Percentiles rank a stretch among this genome's conserved stretches.
These are phyloP conservation scores for Xylaria digitata DNA, from an alignment of 2,329 filamentous ascomycete species.

Conservation along the genomic window DNA sequence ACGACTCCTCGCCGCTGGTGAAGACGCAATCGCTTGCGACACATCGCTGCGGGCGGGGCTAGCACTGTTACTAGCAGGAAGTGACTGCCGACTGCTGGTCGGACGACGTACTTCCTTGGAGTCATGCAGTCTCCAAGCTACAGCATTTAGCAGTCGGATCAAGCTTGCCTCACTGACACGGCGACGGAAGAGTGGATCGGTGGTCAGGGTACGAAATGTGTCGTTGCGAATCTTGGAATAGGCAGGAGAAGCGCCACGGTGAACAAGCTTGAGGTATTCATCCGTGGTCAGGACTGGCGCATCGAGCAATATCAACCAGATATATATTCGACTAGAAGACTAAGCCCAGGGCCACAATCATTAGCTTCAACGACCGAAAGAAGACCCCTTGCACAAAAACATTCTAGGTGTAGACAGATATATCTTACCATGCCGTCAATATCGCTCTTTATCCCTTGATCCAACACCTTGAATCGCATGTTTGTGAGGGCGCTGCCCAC, in stretches of 20 bases:
- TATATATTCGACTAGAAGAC: slow-evolving; percentile 93
- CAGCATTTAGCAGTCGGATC: slow-evolving; percentile 92
- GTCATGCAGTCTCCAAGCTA: slow-evolving; percentile 94
- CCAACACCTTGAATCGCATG: slow-evolving; percentile 77
- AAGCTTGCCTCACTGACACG: slow-evolving; percentile 95
- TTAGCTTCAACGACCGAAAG: slow-evolving; percentile 13
- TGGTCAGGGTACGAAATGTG: slow-evolving; percentile 95
- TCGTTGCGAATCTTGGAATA: slow-evolving; percentile 99
- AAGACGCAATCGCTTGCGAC: slow-evolving; percentile 56
- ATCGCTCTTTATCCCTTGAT: slow-evolving; percentile 80
- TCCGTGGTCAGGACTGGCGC: slow-evolving; percentile 87
- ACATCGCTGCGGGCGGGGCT: slow-evolving; percentile 54
- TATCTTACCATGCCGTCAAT: slow-evolving; percentile 80
- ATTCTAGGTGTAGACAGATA: slow-evolving; percentile 10
- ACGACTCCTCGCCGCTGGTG: slow-evolving; percentile 61
- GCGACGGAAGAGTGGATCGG: slow-evolving; percentile 95
- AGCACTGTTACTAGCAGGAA: slow-evolving; percentile 50
- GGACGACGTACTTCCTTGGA: slow-evolving; percentile 64
- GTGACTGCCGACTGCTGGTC: slow-evolving; percentile 47
- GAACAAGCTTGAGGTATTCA: slow-evolving; percentile 87
- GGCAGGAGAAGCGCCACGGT: slow-evolving; percentile 91
- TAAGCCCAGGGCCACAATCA: slow-evolving; percentile 52
- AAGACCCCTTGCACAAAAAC: not conserved
- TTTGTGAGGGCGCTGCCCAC: slow-evolving; percentile 74
- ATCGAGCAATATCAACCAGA: slow-evolving; percentile 94